phyloP scores from a whole-genome alignment of 805 yeast species.

The Candida pseudoglaebosa region DNA sequence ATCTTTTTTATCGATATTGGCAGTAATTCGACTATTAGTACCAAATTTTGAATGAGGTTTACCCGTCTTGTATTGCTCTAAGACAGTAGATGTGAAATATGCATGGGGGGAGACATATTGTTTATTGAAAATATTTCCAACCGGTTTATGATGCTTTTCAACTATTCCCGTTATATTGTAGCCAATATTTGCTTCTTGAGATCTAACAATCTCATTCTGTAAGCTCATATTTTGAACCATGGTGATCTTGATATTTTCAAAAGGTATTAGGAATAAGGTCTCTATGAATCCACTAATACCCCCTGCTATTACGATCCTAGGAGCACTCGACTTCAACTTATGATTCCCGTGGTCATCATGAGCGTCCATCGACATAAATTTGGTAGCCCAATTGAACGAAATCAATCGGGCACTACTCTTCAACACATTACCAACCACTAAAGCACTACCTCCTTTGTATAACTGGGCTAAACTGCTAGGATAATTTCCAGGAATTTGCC shows the following conservation, averaged over 20 bases:
- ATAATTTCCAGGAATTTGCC: constrained; percentile 29
- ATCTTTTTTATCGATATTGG: constrained; percentile 16
- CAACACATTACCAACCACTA: constrained; percentile 67
- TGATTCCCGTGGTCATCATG: constrained; percentile 29
- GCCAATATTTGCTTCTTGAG: constrained; percentile 15
- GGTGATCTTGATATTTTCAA: constrained; percentile 78
- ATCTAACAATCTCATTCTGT: constrained; percentile 22
- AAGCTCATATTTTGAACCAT: constrained; percentile 66
- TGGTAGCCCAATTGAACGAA: constrained; percentile 70
- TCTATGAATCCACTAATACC: constrained; percentile 79
- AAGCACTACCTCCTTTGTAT: constrained; percentile 65
- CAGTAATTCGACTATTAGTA: constrained; percentile 8
- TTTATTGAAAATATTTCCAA: constrained; percentile 21
- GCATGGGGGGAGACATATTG: constrained; percentile 42
- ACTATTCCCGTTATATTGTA: constrained; percentile 25
- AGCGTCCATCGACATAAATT: constrained; percentile 53
- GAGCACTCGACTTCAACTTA: constrained; percentile 65
- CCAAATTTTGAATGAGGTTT: constrained; percentile 20
- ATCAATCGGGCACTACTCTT: constrained; percentile 73
- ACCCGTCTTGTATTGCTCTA: constrained; percentile 22
- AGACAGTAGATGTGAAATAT: constrained; percentile 33
- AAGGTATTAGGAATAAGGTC: constrained; percentile 81
- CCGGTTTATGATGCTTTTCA: constrained; percentile 21
- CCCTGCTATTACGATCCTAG: constrained; percentile 81
- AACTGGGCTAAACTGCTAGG: constrained; percentile 32